Base-by-base conservation (phyloP, 2,329 filamentous ascomycete genomes). In the Verticillium tricorpus region DNA sequence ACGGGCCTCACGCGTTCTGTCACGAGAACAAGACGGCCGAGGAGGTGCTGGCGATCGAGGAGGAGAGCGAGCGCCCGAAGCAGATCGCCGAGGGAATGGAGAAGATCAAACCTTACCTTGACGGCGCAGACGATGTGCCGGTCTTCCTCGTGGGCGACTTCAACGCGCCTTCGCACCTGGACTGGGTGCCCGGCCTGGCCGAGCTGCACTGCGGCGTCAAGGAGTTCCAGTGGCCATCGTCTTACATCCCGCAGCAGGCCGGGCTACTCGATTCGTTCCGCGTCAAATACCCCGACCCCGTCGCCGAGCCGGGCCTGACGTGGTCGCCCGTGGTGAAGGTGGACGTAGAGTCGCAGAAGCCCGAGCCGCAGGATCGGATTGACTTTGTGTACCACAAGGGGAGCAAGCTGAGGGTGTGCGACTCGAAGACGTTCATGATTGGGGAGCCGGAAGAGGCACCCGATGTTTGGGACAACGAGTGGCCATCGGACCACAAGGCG, bases 1-100 rank as follows among this genome's bases (percentile, higher is more conserved):
- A 79, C 39, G 77, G 77, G 1, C 77, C 77, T 0, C 78, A 79
- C 62, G 76, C 76, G 56, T 75, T 77, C 60, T 79, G 77, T 69
- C 78, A 72, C 52, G 67, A 74, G 54, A 67, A 72, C 22, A 70
- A 72, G 67, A 65, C 67, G 2, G 63, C 70, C 3, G 72, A 74
- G 1, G 59, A 70, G 55, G 73, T 78, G 6, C 12, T 40, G 37
- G 37, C 14, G 12, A 40, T 40, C 6, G 68, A 62, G 7, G 52
- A 72, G 50, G 78, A 76, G 0, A 40, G 37, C 37, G 71, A 73
- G 1, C 76, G 77, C 7, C 74, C 74, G 2, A 69, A 68, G 12
- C 74, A 79, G 62, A 77, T 78, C 62, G 65, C 65, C 58, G 70
- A 72, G 11, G 76, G 72, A 1, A 62, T 77, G 8, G 60, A 63